Evolutionary conservation across 768 basidiomycete species (phyloP), one percentile per base, ranked within the genome.

Genomic region (Rhodotorula diobovata): DNA sequence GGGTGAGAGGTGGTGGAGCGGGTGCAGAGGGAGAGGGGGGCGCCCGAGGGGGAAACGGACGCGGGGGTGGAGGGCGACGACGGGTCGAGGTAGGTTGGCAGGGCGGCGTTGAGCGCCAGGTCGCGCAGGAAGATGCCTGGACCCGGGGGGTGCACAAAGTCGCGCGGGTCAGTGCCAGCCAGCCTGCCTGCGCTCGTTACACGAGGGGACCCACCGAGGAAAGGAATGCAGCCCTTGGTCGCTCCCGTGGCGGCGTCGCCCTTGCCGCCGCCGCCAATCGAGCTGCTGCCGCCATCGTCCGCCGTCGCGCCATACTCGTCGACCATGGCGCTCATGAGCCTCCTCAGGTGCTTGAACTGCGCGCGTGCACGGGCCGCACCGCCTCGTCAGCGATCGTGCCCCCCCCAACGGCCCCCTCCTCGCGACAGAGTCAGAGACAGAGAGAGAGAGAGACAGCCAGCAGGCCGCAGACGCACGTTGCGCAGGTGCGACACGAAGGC

Each of bases 391-490:
- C 39, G 39, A 39, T 39, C 14, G 7, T 14, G 39, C 11, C 41
- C 14, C 41, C n/a, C n/a, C n/a, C n/a, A n/a, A 9, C 41, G 41
- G 41, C 12, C 41, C 41, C 41, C 8, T 43, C 41, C 14, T 16
- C 28, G 30, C 34, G 35, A 32, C 23, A 58, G 39, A 41, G 10
- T 41, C 20, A 39, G 10, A 25, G 15, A 30, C 20, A 43, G 12
- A 2, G 41, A 35, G 8, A 1, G 2, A 25, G 2, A 34, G 2
- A n/a, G 28, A 14, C 43, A 35, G 57, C 2, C 18, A 11, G n/a
- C n/a, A n/a, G n/a, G n/a, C n/a, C n/a, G n/a, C n/a, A 25, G 50
- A 78, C 85, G 86, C 82, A 92, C 94, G 79, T 90, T 88, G 55
- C 87, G 86, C 5, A 82, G 82, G 50, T 83, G 83, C 18, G 86